Conservation (phyloP, 2,329 filamentous ascomycete genomes). For the Elsinoe fawcettii region DNA sequence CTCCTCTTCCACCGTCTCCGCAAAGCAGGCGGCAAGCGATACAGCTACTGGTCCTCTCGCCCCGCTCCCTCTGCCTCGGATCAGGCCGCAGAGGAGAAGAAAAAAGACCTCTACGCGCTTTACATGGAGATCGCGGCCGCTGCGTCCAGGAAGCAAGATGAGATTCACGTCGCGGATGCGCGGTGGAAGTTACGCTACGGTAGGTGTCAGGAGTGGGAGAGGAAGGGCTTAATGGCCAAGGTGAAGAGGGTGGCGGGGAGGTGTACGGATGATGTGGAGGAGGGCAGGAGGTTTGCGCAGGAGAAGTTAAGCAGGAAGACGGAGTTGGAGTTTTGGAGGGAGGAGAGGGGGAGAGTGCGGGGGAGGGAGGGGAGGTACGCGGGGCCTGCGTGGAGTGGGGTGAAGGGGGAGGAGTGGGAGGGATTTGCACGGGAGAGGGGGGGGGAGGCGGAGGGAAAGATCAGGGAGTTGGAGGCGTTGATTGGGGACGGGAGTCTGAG, state of each 20-base stretch:
- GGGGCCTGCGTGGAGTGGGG: not conserved
- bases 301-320: not conserved
- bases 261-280: not conserved
- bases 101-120: not conserved
- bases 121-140: not conserved
- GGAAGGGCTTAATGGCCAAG: not conserved
- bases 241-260: not conserved
- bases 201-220: not conserved
- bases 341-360: not conserved
- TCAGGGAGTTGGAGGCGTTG: not conserved
- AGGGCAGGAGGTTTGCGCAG: not conserved
- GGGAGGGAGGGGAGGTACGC: not conserved
- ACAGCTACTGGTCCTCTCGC: not conserved
- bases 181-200: not conserved
- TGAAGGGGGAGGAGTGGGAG: not conserved
- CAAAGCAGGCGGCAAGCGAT: not conserved
- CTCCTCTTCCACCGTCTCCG: not conserved
- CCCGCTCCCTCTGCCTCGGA: not conserved
- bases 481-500: not conserved
- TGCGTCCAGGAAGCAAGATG: not conserved
- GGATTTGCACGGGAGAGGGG: not conserved
- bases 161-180: not conserved
- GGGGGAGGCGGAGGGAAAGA: not conserved
- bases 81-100: not conserved
- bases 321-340: not conserved